Conservation (phyloP, 352 stramenopile genomes). For the Phytophthora cactorum region DNA sequence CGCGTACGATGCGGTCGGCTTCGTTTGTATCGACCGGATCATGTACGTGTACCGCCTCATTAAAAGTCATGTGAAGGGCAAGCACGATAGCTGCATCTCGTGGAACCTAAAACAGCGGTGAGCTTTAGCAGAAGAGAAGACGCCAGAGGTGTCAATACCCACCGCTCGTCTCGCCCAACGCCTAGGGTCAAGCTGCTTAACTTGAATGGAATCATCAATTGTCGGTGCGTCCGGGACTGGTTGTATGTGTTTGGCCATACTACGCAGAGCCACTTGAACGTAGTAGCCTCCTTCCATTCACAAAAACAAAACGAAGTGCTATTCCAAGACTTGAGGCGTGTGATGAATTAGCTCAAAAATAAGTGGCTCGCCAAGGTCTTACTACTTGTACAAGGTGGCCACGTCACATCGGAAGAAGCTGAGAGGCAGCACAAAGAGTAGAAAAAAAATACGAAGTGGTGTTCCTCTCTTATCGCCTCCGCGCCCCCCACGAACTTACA, state of each 20-base stretch:
- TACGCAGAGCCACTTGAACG: constrained; percentile 1
- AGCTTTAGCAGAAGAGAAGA: no score
- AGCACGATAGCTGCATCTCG: constrained; percentile 20
- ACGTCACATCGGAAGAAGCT: no score
- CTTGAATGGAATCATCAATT: constrained; percentile 11
- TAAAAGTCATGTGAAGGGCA: constrained; percentile 11
- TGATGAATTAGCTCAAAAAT: not conserved
- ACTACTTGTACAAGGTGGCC: no score
- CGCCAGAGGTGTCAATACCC: not conserved
- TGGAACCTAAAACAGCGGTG: constrained; percentile 5
- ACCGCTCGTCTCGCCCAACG: constrained; percentile 11
- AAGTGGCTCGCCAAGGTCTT: not conserved
- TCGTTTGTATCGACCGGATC: constrained; percentile 29
- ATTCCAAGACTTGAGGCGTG: constrained; percentile 1
- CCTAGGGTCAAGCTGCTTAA: constrained; percentile 6
- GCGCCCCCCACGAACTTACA: constrained; percentile 5
- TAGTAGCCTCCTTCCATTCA: constrained; percentile 6
- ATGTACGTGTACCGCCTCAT: constrained; percentile 15
- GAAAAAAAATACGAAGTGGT: constrained; percentile 23
- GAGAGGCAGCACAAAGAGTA: not conserved
- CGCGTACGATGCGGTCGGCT: constrained; percentile 24
- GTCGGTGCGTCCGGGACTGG: not conserved
- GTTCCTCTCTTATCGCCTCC: constrained; percentile 12
- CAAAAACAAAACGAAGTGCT: constrained; percentile 5
- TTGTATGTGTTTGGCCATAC: constrained; percentile 19